Percentiles rank a stretch among this genome's conserved stretches.
Evolutionary conservation across 2,329 filamentous ascomycete genomes (phyloP).

Genomic region (Hypoxylon sp.): DNA sequence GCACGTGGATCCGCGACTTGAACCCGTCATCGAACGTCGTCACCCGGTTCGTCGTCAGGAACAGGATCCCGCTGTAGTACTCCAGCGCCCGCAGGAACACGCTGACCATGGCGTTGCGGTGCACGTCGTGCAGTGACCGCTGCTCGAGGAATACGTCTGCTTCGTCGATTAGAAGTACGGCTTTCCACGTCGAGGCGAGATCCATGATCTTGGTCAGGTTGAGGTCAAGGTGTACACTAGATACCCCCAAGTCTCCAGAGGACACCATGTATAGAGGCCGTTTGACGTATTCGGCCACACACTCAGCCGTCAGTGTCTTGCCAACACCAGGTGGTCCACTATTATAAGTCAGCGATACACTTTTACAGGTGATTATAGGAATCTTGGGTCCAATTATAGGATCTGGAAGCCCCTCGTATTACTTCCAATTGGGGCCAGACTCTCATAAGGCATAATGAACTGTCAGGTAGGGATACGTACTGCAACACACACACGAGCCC

Average conservation of each 20-base stretch:
- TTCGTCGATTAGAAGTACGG: conserved; percentile 56
- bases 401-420: neutral
- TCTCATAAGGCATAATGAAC: neutral
- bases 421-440: neutral
- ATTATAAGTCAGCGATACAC: neutral
- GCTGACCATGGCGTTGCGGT: conserved; percentile 47
- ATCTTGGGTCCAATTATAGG: neutral
- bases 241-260: conserved; percentile 53
- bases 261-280: conserved; percentile 56
- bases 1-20: conserved; percentile 48
- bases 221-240: conserved; percentile 47
- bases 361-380: neutral
- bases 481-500: conserved; percentile 63
- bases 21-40: conserved; percentile 45
- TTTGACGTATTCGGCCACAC: conserved; percentile 56
- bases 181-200: conserved; percentile 60
- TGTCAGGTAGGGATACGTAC: conserved; percentile 22
- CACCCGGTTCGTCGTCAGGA: conserved; percentile 48
- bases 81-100: conserved; percentile 48
- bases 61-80: conserved; percentile 46
- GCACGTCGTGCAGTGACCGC: conserved; percentile 47
- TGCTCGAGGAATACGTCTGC: conserved; percentile 56
- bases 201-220: conserved; percentile 54
- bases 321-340: conserved; percentile 62
- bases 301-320: conserved; percentile 58